Base-by-base conservation (phyloP, 208 protist genomes). In the Lotmaria passim region DNA sequence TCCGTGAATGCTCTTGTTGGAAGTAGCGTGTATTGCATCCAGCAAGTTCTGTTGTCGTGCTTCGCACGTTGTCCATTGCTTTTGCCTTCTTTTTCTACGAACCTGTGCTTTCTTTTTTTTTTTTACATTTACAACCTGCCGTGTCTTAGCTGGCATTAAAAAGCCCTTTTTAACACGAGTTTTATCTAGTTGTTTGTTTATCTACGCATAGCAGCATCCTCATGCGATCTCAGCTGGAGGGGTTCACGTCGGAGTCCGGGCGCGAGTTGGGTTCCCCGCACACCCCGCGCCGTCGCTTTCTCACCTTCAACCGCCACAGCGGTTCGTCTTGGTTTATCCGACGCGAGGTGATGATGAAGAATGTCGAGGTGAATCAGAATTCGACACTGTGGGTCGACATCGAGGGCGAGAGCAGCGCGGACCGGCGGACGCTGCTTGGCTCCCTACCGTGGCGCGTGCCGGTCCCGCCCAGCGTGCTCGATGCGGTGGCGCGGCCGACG, bases 351-450 rank as follows among this genome's bases (percentile, higher is more conserved):
- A 57, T 78, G 68, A 26, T 72, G 34, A 68, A 72, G 68, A 62
- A 77, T 63, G 26, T 75, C 24, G 55, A 82, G 60, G 64, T 46
- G 30, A 77, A 51, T 19, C 57, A 47, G 53, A 67, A 75, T 17
- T 31, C 41, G 24, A 62, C 63, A 17, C 53, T 90, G 30, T 91
- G 89, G 89, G 64, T 91, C 12, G 83, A 91, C 69, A 64, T 90
- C 23, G 63, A 70, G 46, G 70, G 78, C 31, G 75, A 73, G 39
- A 80, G 56, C 30, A 43, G 58, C 4, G 79, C 73, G 12, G 78
- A 79, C 67, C 77, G 73, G n/a, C 82, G 70, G 12, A 43, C 63
- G 4, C 50, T 87, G 15, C 47, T 84, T 30, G 52, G 50, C 11
- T 59, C 75, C 5, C 77, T 88, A 31, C 77, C 81, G 23, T 65